Evolutionary conservation across 2,329 filamentous ascomycete species (phyloP), one percentile per base, ranked within the genome.

Genomic region (Penicillium sp.): DNA sequence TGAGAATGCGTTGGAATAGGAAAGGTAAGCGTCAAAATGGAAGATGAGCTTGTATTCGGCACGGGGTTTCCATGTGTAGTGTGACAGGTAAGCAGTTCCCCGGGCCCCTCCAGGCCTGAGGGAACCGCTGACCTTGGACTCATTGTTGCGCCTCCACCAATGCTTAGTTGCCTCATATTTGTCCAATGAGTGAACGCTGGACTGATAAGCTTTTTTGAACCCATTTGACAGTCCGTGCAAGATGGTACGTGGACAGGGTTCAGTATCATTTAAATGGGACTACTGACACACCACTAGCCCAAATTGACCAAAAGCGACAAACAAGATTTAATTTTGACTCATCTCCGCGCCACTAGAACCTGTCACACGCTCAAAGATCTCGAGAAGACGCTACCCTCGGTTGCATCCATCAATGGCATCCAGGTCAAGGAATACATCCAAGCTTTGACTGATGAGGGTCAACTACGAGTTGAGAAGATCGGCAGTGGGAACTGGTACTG

Each of bases 401-500:
- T 87, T 46, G 84, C 84, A 6, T 84, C 83, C 10, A 86, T 89
- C 75, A 86, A 84, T 64, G 78, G 81, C 62, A 87, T 89, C 81
- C 84, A 86, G 68, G 84, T 87, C 46, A 88, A 87, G 72, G 87
- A 89, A 66, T 87, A 86, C 67, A 75, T 89, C 19, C 85, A 87
- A 69, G 77, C 80, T 5, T 79, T 89, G 21, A 76, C 78, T 9
- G 85, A 88, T 66, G 87, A 89, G 56, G 79, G 78, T 65, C 80
- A 82, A 65, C 82, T 89, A 60, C 81, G 81, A 19, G 82, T 87
- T 29, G 86, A 89, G 75, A 89, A 89, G 72, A 89, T 89, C 65
- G 87, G 86, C 43, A 86, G 81, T 62, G 86, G 85, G 29, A 89
- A 89, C 70, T 89, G 86, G 86, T 89, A 89, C 74, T 89, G 87